Conservation (phyloP, 2,329 filamentous ascomycete genomes). For the Hypoxylon sp. region DNA sequence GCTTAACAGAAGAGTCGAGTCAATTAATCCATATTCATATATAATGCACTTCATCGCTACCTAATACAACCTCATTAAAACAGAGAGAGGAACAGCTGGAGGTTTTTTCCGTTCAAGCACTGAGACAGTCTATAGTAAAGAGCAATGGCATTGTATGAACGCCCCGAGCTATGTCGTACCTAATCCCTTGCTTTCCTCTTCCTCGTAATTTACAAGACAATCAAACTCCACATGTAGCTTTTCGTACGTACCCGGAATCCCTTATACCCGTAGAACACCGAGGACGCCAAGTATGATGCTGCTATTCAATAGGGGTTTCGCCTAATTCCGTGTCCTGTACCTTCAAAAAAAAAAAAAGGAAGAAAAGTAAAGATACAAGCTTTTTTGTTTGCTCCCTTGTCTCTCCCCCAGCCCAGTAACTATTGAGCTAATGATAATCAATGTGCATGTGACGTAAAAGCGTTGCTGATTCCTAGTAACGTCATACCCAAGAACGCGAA, state of each 20-base stretch:
- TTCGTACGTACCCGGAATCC: slow-evolving; percentile 7
- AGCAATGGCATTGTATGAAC: slow-evolving; percentile 11
- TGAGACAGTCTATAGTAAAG: slow-evolving; percentile 11
- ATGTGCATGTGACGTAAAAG: slow-evolving; percentile 75
- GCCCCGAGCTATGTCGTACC: background rate
- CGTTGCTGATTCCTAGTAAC: slow-evolving; percentile 86
- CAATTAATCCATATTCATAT: background rate
- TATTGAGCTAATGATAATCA: slow-evolving; percentile 45
- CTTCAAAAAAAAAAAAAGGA: background rate
- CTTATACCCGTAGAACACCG: slow-evolving; percentile 5
- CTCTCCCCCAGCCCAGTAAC: background rate
- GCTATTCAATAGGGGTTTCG: slow-evolving; percentile 8
- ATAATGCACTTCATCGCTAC: slow-evolving; percentile 2
- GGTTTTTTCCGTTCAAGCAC: slow-evolving; percentile 3
- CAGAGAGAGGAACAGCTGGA: background rate
- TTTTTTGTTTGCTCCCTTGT: background rate
- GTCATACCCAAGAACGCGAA: slow-evolving; percentile 91
- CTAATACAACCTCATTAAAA: background rate
- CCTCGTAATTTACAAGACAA: slow-evolving; percentile 7
- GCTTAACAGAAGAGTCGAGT: background rate
- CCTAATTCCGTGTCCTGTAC: slow-evolving; percentile 7
- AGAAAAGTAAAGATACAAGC: background rate
- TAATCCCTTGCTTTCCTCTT: background rate
- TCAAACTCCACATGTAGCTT: slow-evolving; percentile 2
- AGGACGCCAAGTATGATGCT: slow-evolving; percentile 31